phyloP scores from a whole-genome alignment of 148 eudicot genomes.

The Drosera capensis region DNA sequence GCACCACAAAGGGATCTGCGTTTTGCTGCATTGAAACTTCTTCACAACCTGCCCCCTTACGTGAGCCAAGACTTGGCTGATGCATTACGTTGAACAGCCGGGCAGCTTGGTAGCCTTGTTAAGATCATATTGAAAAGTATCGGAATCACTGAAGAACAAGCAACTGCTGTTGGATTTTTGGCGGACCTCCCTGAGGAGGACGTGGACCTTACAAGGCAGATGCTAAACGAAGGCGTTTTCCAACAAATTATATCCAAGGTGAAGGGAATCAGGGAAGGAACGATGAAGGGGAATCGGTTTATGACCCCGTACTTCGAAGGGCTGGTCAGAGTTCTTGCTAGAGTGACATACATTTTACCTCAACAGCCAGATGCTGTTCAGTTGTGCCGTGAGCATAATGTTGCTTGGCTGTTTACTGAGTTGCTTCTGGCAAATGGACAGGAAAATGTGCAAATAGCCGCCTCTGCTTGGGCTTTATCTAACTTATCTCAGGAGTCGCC shows the following conservation, averaged over 20 bases:
- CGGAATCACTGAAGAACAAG: conserved; percentile 71
- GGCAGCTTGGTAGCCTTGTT: conserved; percentile 62
- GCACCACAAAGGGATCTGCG: conserved; percentile 58
- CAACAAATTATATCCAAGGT: conserved; percentile 36
- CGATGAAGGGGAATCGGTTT: conserved; percentile 49
- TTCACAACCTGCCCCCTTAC: conserved; percentile 55
- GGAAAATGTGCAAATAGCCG: conserved; percentile 66
- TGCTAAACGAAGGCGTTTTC: conserved; percentile 55
- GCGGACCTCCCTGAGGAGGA: conserved; percentile 74
- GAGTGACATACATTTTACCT: conserved; percentile 49
- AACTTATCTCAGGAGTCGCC: conserved; percentile 57
- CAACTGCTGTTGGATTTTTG: conserved; percentile 59
- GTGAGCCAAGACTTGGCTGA: conserved; percentile 66
- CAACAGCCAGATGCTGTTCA: conserved; percentile 41
- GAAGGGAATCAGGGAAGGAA: conserved; percentile 45
- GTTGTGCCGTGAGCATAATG: conserved; percentile 41
- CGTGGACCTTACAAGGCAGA: conserved; percentile 38
- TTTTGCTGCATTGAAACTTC: conserved; percentile 58
- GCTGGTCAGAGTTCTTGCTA: conserved; percentile 59
- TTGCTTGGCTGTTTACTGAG: conserved; percentile 48
- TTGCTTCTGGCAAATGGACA: conserved; percentile 57
- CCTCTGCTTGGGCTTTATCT: conserved; percentile 64
- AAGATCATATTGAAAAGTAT: conserved; percentile 33
- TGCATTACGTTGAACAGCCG: conserved; percentile 52
- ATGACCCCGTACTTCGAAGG: conserved; percentile 73